A percentile compares a stretch with the other conserved stretches of the same genome.
Conservation (phyloP, 2,329 filamentous ascomycete species). For the Hypoxylon sp. region DNA sequence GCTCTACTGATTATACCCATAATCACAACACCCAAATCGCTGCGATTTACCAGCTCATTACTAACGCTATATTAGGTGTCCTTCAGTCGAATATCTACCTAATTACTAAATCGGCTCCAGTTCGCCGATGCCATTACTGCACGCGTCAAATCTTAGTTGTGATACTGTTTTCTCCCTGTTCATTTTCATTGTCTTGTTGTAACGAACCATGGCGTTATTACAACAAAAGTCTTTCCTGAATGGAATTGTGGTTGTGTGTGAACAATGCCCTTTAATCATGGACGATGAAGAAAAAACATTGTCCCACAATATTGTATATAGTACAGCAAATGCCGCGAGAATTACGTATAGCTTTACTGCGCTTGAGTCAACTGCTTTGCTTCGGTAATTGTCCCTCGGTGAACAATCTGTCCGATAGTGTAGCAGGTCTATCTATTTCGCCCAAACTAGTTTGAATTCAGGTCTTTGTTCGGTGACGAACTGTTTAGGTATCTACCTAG, state of each 20-base stretch:
- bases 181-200: constrained; percentile 12
- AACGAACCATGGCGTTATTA: constrained; percentile 29
- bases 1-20: constrained; percentile 52
- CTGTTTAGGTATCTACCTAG: not conserved
- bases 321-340: not conserved
- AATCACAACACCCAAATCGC: not conserved
- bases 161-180: no score
- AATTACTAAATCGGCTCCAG: not conserved
- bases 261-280: constrained; percentile 25
- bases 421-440: constrained; percentile 28
- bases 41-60: not conserved
- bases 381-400: constrained; percentile 9
- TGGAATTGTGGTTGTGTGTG: constrained; percentile 6
- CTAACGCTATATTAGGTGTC: constrained; percentile 14
- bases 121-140: not conserved
- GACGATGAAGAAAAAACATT: constrained; percentile 2
- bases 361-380: not conserved
- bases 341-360: not conserved
- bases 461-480: constrained; percentile 34
- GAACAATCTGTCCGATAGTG: constrained; percentile 26
- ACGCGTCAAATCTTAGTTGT: not conserved
- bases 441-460: not conserved
- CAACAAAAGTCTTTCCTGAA: not conserved
- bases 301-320: constrained; percentile 21
- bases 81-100: not conserved